Conservation (phyloP, 192 early-diverging fungal species). For the Backusella tuberculispora region DNA sequence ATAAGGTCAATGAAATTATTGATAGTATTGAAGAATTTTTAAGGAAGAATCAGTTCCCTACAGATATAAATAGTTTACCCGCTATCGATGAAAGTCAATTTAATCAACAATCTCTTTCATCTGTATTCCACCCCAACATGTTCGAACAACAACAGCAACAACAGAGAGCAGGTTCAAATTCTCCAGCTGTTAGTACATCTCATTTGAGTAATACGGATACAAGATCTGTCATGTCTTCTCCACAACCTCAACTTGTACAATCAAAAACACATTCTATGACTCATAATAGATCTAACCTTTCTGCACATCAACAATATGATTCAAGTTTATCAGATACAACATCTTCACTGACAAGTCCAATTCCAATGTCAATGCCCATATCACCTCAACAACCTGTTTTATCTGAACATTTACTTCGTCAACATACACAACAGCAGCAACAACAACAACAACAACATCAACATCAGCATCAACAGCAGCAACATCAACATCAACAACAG, state of each 20-base stretch:
- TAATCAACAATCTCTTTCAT: slow-evolving; percentile 42
- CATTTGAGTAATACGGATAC: slow-evolving; percentile 10
- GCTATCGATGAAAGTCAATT: slow-evolving; percentile 36
- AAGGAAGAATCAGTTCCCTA: slow-evolving; percentile 37
- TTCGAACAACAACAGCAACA: slow-evolving; percentile 31
- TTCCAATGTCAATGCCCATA: background rate
- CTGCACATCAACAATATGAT: background rate
- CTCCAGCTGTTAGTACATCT: background rate
- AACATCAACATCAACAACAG: slow-evolving; percentile 23
- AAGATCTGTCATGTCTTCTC: background rate
- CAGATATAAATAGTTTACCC: slow-evolving; percentile 35
- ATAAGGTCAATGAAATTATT: slow-evolving; percentile 45
- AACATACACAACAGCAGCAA: slow-evolving; percentile 12
- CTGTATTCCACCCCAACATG: slow-evolving; percentile 42
- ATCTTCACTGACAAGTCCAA: background rate
- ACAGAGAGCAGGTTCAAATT: background rate
- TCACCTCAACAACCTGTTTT: slow-evolving; percentile 5
- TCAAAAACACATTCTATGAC: background rate
- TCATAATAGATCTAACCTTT: background rate
- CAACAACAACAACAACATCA: slow-evolving; percentile 15
- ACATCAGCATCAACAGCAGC: slow-evolving; percentile 30
- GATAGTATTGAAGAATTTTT: slow-evolving; percentile 46
- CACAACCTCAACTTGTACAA: background rate
- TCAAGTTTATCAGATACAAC: background rate
- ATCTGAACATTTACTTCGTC: background rate